These are phyloP conservation scores for Zygoascus sp. DNA, from an alignment of 1,139 yeast genomes.

Conservation along the genomic window DNA sequence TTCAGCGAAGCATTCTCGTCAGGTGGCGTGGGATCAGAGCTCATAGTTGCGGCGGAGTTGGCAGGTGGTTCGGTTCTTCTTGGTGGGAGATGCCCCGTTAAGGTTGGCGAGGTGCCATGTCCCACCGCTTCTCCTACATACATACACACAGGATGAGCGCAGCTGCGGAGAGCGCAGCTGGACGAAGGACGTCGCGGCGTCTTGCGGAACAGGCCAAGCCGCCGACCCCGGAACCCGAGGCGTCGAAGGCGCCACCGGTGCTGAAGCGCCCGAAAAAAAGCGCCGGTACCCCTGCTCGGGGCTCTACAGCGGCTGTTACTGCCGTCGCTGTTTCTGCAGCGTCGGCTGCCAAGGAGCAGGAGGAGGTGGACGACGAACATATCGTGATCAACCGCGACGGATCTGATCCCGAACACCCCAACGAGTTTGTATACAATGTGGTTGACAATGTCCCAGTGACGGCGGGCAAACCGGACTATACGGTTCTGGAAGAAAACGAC, in stretches of 20 bases:
- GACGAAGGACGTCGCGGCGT: conserved; percentile 8
- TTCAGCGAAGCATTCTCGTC: not conserved
- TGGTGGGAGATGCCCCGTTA: too few species aligned
- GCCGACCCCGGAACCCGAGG: not conserved
- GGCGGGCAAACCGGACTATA: conserved; percentile 54
- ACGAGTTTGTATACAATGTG: conserved; percentile 57
- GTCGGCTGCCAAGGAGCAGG: too few species aligned
- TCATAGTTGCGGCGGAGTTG: too few species aligned
- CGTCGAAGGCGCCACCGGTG: too few species aligned
- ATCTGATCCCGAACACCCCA: not conserved
- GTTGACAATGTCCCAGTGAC: conserved; percentile 72
- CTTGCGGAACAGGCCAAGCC: conserved; percentile 6
- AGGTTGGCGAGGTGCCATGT: too few species aligned
- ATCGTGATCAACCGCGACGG: conserved; percentile 3
- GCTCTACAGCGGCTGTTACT: too few species aligned
- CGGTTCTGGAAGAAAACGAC: conserved; percentile 53
- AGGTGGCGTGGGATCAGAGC: too few species aligned
- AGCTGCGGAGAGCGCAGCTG: not conserved
- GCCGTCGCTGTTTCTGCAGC: too few species aligned
- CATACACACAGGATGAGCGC: not conserved
- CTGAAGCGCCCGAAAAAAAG: not conserved
- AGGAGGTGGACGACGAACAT: conserved; percentile 2
- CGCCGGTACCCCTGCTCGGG: too few species aligned
- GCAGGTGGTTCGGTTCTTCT: too few species aligned
- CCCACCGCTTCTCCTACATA: conserved; percentile 1